Conservation (phyloP, 352 stramenopile species). For the Globisporangium spiculum region DNA sequence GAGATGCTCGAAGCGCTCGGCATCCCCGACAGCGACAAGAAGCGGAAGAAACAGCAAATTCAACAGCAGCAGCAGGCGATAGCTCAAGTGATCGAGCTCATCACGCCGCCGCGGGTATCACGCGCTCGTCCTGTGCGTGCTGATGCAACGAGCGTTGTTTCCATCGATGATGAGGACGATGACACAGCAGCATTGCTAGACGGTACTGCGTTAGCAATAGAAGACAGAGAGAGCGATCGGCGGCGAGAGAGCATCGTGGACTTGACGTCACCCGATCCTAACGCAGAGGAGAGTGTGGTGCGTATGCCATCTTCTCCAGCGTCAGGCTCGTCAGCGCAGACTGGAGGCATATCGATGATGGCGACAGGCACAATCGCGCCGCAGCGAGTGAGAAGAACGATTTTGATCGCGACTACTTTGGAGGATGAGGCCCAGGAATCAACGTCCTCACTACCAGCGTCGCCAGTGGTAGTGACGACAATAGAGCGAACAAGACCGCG, state of each 20-base stretch:
- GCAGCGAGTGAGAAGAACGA: slow-evolving; percentile 8
- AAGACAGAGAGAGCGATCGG: neutral
- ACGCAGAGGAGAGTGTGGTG: no score
- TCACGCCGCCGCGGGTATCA: slow-evolving; percentile 29
- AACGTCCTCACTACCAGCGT: neutral
- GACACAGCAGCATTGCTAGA: neutral
- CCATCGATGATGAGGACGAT: neutral
- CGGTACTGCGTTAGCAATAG: neutral
- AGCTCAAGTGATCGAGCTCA: slow-evolving; percentile 40
- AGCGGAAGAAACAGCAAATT: slow-evolving; percentile 3
- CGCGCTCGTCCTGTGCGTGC: neutral
- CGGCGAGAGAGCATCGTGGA: slow-evolving; percentile 37
- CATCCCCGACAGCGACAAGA: slow-evolving; percentile 21
- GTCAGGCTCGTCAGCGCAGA: no score
- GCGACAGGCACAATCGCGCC: no score
- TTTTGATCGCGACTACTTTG: neutral
- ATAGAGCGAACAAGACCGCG: neutral
- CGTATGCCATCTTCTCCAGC: no score
- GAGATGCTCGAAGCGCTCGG: slow-evolving; percentile 18
- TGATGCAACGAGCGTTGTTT: slow-evolving; percentile 6
- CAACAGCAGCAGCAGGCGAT: slow-evolving; percentile 3
- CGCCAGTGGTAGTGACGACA: neutral
- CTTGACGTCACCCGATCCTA: slow-evolving; percentile 31
- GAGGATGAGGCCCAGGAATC: slow-evolving; percentile 5
- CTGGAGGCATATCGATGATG: no score